Conservation (phyloP, 1,139 yeast species). For the Yamadazyma songkhlaensis region DNA sequence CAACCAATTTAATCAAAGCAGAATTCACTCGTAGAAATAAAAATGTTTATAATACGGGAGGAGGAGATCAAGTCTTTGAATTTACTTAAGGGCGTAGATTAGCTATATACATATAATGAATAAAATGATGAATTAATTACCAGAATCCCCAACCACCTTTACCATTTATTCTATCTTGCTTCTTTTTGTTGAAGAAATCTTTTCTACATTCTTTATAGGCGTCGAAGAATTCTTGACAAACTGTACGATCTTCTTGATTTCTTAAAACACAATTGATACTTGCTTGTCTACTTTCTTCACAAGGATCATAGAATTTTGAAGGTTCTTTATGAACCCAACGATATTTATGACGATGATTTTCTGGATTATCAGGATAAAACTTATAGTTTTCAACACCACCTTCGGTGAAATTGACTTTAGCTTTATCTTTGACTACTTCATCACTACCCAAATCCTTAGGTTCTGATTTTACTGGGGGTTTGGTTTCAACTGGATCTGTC, state of each 20-base stretch:
- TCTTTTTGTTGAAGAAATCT: conserved; percentile 60
- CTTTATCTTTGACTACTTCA: conserved; percentile 36
- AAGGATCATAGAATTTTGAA: conserved; percentile 87
- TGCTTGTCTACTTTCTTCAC: conserved; percentile 85
- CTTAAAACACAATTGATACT: conserved; percentile 76
- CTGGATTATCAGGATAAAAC: conserved; percentile 83
- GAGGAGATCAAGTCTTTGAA: conserved; percentile 12
- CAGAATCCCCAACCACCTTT: conserved; percentile 48
- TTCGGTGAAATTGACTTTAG: conserved; percentile 55
- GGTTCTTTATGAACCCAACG: conserved; percentile 69
- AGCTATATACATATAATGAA: not conserved
- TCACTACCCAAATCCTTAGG: conserved; percentile 1
- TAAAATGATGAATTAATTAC: conserved; percentile 15
- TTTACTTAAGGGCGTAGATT: not conserved
- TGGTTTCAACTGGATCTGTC: not conserved
- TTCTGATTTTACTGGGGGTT: no score
- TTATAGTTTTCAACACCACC: conserved; percentile 54
- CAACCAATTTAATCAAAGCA: conserved; percentile 6
- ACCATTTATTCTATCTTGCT: conserved; percentile 36
- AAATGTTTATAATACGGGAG: conserved; percentile 11
- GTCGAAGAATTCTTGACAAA: conserved; percentile 83
- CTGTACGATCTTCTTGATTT: conserved; percentile 68
- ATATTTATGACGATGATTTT: conserved; percentile 57
- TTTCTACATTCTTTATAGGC: conserved; percentile 91
- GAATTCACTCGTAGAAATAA: conserved; percentile 3